phyloP scores from a whole-genome alignment of 169 alveolate genomes.

The Plasmodium reichenowi region DNA sequence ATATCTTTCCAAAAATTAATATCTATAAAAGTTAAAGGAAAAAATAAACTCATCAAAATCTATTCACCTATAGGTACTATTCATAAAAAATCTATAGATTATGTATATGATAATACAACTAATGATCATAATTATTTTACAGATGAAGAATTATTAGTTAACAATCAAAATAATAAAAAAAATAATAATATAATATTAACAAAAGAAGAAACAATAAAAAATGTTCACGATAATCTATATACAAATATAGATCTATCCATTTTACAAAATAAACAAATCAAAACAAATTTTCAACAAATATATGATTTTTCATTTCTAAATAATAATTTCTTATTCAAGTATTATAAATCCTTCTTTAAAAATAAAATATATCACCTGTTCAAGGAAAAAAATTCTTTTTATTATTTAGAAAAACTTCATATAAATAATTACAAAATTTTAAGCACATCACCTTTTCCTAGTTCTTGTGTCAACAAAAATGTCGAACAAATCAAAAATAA shows the following conservation, averaged over 20 bases:
- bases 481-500: not conserved
- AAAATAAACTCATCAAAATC: constrained; percentile 79
- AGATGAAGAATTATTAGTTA: constrained; percentile 46
- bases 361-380: constrained; percentile 8
- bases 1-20: constrained; percentile 81
- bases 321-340: constrained; percentile 6
- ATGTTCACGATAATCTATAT: not conserved
- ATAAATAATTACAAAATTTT: not conserved
- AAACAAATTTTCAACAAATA: constrained; percentile 7
- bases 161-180: not conserved
- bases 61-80: constrained; percentile 89
- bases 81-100: constrained; percentile 6
- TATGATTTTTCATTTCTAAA: constrained; percentile 29
- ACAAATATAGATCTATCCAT: not conserved
- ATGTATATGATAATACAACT: not conserved
- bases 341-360: constrained; percentile 8
- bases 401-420: constrained; percentile 8
- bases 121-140: constrained; percentile 23
- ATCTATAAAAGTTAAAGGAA: constrained; percentile 87
- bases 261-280: not conserved
- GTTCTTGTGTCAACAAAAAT: too few species aligned
- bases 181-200: constrained; percentile 30
- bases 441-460: not conserved
- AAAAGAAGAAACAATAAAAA: not conserved
- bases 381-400: constrained; percentile 31